Base-by-base conservation (phyloP, 2,329 filamentous ascomycete species). In the Colletotrichum trifolii region DNA sequence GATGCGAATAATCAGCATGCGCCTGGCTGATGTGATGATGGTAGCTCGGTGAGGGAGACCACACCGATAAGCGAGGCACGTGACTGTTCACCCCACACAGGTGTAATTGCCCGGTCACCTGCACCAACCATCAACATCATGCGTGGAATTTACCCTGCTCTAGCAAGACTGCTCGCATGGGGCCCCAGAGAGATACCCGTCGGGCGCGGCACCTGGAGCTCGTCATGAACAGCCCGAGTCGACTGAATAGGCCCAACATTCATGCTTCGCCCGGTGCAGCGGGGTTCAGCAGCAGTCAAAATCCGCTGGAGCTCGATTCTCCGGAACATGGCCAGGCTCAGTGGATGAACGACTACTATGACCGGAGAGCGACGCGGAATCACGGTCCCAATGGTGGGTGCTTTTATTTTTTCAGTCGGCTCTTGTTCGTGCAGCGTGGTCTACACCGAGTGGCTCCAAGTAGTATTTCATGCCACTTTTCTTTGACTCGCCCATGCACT, bases 41-140 rank as follows among this genome's bases (percentile, higher is more conserved):
- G 43, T 25, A 39, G n/a, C 4, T 54, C 61, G 61, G 65, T 66
- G 58, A 63, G 40, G 12, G 6, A 17, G 2, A 10, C 17, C 52
- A 40, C 57, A 65, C 62, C 62, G 58, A 62, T 36, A 66, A 66
- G 63, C 63, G 63, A 66, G 43, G 7, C 63, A 66, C 63, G 63
- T 66, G 63, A 66, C 42, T 13, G 12, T 33, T 35, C 35, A 47
- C 43, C 36, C 58, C 59, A 62, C 63, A 8, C 10, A 8, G 42
- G 43, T 11, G 15, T 17, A 15, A 46, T 12, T 15, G 17, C 42
- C n/a, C 7, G 25, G 43, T 46, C 43, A 13, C 4, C 43, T 46
- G 8, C 43, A 15, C 58, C 15, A 15, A 60, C 15, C 39, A 48
- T 25, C 52, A 63, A 46, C 59, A 56, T 15, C 36, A 60, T 6